Evolutionary conservation across 2,329 filamentous ascomycete species (phyloP).

Genomic region (Pseudogymnoascus sp.): DNA sequence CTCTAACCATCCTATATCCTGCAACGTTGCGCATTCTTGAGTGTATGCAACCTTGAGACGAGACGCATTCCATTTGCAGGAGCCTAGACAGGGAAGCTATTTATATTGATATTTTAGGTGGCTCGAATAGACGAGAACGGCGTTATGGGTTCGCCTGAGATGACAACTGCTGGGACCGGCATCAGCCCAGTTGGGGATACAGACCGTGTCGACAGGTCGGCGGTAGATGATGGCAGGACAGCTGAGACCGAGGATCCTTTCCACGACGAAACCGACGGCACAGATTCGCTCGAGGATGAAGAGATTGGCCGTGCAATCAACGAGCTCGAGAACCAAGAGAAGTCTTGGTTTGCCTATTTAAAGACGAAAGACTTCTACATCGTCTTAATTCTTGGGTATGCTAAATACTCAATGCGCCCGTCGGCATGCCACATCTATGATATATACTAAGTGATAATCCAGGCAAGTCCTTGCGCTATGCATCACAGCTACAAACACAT

Average conservation of each 20-base stretch:
- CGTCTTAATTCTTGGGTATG: constrained; percentile 63
- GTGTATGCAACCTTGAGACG: background rate
- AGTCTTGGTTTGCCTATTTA: constrained; percentile 64
- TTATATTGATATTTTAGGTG: constrained; percentile 3
- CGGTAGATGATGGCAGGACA: constrained; percentile 19
- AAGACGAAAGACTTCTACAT: constrained; percentile 81
- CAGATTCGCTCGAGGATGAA: background rate
- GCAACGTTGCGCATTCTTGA: background rate
- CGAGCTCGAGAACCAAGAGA: constrained; percentile 44
- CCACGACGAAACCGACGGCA: constrained; percentile 12
- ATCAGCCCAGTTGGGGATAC: background rate
- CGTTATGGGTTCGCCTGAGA: constrained; percentile 8
- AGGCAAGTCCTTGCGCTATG: constrained; percentile 77
- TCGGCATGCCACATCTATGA: background rate
- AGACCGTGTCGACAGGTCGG: background rate
- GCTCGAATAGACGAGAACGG: background rate
- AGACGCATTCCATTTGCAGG: background rate
- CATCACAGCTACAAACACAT: constrained; percentile 88
- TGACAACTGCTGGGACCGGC: background rate
- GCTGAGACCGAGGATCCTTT: constrained; percentile 24
- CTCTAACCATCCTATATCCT: background rate
- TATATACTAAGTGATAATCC: constrained; percentile 11
- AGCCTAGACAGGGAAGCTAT: background rate
- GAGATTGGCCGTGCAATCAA: constrained; percentile 41
- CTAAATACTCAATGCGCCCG: constrained; percentile 21